These are phyloP conservation scores for Desmodesmus armatus DNA, from an alignment of 139 green algal species.

Conservation along the genomic window DNA sequence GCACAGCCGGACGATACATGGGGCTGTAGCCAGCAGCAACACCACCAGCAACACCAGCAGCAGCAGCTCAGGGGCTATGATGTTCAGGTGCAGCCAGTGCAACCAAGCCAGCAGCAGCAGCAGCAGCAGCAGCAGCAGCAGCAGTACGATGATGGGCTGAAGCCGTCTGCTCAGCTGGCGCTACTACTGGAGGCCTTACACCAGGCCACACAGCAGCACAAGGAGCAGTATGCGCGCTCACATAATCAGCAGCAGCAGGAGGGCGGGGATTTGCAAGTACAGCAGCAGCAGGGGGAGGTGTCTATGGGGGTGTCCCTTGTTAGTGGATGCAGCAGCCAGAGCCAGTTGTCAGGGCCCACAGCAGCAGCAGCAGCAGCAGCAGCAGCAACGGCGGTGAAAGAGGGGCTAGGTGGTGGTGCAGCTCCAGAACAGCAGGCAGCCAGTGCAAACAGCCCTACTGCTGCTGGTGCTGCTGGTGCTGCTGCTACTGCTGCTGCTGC, in stretches of 20 bases:
- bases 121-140: neutral
- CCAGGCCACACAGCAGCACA: too few relatives aligned
- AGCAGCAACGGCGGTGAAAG: constrained; percentile 4
- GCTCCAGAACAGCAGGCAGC: neutral
- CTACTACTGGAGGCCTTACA: too few relatives aligned
- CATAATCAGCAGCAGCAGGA: neutral
- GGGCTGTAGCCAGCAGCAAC: neutral
- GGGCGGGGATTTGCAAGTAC: neutral
- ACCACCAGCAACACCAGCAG: constrained; percentile 27
- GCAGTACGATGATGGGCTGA: neutral
- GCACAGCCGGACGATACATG: neutral
- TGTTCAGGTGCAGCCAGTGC: neutral
- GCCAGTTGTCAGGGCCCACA: neutral
- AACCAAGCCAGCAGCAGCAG: constrained; percentile 2
- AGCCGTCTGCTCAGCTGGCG: neutral
- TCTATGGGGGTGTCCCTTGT: too few relatives aligned
- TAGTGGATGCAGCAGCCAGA: too few relatives aligned
- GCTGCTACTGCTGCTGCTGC: too few relatives aligned
- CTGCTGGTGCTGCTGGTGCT: neutral
- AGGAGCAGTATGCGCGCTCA: neutral
- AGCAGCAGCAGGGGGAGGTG: neutral
- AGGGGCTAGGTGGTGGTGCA: neutral
- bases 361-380: neutral
- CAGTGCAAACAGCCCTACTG: neutral
- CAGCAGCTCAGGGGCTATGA: neutral